Evolutionary conservation across 176 grass and related monocot species (phyloP).

Genomic region (Musa acuminata): DNA sequence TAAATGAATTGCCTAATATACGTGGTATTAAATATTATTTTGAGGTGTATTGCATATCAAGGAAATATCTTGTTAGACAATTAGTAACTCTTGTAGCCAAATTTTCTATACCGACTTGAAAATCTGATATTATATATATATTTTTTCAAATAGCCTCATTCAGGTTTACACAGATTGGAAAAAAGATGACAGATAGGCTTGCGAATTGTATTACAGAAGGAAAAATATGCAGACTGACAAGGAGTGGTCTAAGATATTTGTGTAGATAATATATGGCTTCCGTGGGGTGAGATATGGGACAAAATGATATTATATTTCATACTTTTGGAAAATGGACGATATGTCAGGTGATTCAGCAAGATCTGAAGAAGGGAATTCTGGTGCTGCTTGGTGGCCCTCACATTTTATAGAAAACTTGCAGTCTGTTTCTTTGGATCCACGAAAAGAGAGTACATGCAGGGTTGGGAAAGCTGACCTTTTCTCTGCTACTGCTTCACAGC

Average conservation of each 20-base stretch:
- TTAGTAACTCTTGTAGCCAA: too few relatives aligned
- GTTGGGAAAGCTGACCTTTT: constrained; percentile 26
- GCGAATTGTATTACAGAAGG: not conserved
- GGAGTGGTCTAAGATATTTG: not conserved
- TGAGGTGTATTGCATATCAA: too few relatives aligned
- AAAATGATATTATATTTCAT: constrained; percentile 14
- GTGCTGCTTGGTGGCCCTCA: constrained; percentile 66
- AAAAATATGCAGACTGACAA: not conserved
- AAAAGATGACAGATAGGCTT: not conserved
- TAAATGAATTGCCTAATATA: too few relatives aligned
- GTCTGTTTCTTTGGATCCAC: constrained; percentile 58
- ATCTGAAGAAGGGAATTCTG: constrained; percentile 50
- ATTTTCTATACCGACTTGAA: not conserved
- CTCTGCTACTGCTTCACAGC: constrained; percentile 72
- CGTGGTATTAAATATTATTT: too few relatives aligned
- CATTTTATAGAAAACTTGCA: constrained; percentile 74
- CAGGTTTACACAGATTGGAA: not conserved
- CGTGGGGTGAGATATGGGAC: not conserved
- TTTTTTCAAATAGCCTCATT: not conserved
- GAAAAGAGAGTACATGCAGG: constrained; percentile 29
- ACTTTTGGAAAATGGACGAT: constrained; percentile 56
- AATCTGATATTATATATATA: not conserved
- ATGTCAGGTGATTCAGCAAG: constrained; percentile 45
- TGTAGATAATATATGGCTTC: not conserved
- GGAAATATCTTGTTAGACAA: too few relatives aligned